These are phyloP conservation scores for Moesziomyces globuligerus DNA, from an alignment of 1,284 basidiomycete genomes.

Conservation along the genomic window DNA sequence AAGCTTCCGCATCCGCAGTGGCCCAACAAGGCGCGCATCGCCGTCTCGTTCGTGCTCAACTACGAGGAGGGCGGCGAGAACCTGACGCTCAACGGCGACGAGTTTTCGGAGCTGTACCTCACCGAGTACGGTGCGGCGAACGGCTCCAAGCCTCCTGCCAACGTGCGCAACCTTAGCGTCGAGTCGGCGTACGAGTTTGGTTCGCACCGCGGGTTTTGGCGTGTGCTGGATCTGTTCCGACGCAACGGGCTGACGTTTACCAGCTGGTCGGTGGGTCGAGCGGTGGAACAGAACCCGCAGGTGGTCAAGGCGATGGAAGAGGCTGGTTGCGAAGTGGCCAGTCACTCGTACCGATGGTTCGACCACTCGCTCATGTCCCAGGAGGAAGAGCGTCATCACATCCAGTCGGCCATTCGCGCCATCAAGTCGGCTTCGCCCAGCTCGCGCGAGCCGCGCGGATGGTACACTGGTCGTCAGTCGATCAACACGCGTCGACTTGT, in stretches of 20 bases:
- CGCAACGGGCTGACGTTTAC: conserved; percentile 64
- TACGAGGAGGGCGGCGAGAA: conserved; percentile 69
- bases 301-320: conserved; percentile 63
- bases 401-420: conserved; percentile 63
- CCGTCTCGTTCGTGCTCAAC: conserved; percentile 68
- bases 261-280: conserved; percentile 67
- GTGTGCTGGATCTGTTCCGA: conserved; percentile 67
- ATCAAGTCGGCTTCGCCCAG: conserved; percentile 61
- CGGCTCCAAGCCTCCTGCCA: conserved; percentile 37
- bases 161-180: conserved; percentile 64
- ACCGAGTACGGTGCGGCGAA: conserved; percentile 64
- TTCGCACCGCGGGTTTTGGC: conserved; percentile 68
- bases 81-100: conserved; percentile 65
- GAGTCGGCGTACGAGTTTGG: conserved; percentile 69
- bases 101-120: conserved; percentile 58
- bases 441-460: conserved; percentile 63
- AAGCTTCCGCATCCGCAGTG: conserved; percentile 67
- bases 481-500: conserved; percentile 63
- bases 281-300: conserved; percentile 66
- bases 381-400: conserved; percentile 64
- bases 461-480: conserved; percentile 68
- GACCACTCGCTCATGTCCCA: conserved; percentile 64
- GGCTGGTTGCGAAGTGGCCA: conserved; percentile 66
- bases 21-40: conserved; percentile 68
- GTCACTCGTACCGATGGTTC: conserved; percentile 68